Percentiles rank a stretch among this genome's conserved stretches.
phyloP scores from a whole-genome alignment of 805 yeast genomes.

The Torulaspora delbrueckii region DNA sequence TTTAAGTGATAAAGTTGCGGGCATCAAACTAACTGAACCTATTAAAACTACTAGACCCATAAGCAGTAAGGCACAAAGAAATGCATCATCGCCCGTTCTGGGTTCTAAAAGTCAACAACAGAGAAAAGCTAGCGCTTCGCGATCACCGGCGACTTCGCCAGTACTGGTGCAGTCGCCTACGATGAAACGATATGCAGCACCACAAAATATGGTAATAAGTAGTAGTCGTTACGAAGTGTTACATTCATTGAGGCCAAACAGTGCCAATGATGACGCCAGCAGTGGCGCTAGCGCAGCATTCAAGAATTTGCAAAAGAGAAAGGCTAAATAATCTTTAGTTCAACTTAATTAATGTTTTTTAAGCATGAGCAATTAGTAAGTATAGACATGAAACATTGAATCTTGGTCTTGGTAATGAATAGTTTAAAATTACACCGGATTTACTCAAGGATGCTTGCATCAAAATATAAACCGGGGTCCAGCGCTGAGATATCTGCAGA shows the following conservation, averaged over 20 bases:
- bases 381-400: not conserved
- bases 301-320: constrained; percentile 24
- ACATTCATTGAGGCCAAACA: constrained; percentile 21
- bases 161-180: constrained; percentile 2
- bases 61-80: not conserved
- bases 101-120: constrained; percentile 3
- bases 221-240: constrained; percentile 34
- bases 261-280: constrained; percentile 24
- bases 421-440: not conserved
- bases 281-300: constrained; percentile 37
- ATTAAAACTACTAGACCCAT: not conserved
- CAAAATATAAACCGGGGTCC: constrained; percentile 84
- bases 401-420: constrained; percentile 1
- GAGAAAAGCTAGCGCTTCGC: constrained; percentile 1
- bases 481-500: constrained; percentile 77
- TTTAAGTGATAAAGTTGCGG: constrained; percentile 5
- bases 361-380: constrained; percentile 4
- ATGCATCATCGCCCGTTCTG: constrained; percentile 7
- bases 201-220: constrained; percentile 32
- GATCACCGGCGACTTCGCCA: constrained; percentile 6
- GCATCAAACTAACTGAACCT: not conserved
- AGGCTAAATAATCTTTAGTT: not conserved
- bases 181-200: constrained; percentile 21
- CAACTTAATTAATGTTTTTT: not conserved
- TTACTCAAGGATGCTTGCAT: constrained; percentile 45